These are phyloP conservation scores for Astrocystis sublimbata DNA, from an alignment of 495 filamentous ascomycete genomes.

Conservation along the genomic window DNA sequence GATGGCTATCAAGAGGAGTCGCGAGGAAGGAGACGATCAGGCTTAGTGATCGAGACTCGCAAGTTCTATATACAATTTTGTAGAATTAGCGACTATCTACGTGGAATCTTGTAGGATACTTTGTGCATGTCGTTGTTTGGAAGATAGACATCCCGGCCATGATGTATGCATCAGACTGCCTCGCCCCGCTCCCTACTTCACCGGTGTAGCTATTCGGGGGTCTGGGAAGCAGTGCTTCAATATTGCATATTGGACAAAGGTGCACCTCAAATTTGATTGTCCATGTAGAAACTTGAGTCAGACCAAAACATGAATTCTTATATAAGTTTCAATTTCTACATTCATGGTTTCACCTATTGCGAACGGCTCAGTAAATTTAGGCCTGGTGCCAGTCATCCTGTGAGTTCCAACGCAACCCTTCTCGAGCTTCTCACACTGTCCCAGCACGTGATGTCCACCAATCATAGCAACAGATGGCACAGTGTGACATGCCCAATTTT, in stretches of 20 bases:
- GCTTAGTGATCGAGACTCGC: neutral
- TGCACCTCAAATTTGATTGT: too few relatives aligned
- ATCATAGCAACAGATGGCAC: neutral
- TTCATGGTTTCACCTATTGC: neutral
- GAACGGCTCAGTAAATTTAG: too few relatives aligned
- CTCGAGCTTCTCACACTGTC: neutral
- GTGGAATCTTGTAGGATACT: neutral
- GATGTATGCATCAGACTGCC: neutral
- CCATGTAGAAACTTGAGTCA: too few relatives aligned
- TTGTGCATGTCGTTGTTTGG: neutral
- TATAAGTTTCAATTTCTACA: too few relatives aligned
- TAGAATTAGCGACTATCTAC: neutral
- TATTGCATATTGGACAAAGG: too few relatives aligned
- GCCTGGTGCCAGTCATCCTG: too few relatives aligned
- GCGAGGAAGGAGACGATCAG: slow-evolving; percentile 43
- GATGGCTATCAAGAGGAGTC: slow-evolving; percentile 71
- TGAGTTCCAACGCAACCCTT: neutral
- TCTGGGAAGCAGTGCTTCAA: too few relatives aligned
- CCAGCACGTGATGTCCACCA: slow-evolving; percentile 10
- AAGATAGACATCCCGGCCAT: neutral
- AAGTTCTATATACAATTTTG: neutral
- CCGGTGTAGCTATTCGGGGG: too few relatives aligned
- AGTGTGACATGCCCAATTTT: slow-evolving; percentile 11
- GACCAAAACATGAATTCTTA: too few relatives aligned
- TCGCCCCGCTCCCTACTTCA: too few relatives aligned